Base-by-base conservation (phyloP, 225 moss, liverwort and hornwort genomes). In the Neckera pumila region DNA sequence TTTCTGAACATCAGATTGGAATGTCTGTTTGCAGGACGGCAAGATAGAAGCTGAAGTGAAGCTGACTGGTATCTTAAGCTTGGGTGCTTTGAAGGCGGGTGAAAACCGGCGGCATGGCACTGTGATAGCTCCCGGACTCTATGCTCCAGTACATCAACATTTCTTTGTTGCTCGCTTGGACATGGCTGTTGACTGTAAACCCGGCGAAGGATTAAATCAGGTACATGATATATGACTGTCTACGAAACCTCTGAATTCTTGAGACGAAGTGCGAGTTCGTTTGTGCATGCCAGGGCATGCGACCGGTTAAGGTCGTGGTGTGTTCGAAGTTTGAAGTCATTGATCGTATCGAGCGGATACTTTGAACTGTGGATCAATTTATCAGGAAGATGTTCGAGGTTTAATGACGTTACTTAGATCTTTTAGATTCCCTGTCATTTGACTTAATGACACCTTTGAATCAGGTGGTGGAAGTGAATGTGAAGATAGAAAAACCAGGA, bases 1-100 rank as follows among this genome's bases (percentile, higher is more conserved):
- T 89, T 87, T 83, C 89, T 92, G 56, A 91, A 60, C 45, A 42
- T 4, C 43, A 53, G 25, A 71, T 63, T 86, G 79, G 38, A 73
- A 17, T 81, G 76, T 71, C 72, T 89, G 86, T 51, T 86, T 86
- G 85, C 95, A 97, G 97, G 96, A 96, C 90, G 97, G 96, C 75
- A 96, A 93, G 82, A 94, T 97, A 54, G 97, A 97, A 84, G 96
- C 96, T 70, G 97, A 97, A 92, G 97, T 97, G 84, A 97, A 97
- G 78, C 92, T 97, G 89, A 97, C 97, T 64, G 97, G 97, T 64
- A 93, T 97, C 85, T 86, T 97, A 42, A 97, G 97, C 90, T 82
- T 96, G 82, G 96, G 97, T 66, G 96, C 96, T 25, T 91, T 97
- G 72, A 96, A 94, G 79, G 91, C 92, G 64, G 96, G 93, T 76